Evolutionary conservation across 352 stramenopile species (phyloP).

Genomic region (Globisporangium carolinianum): DNA sequence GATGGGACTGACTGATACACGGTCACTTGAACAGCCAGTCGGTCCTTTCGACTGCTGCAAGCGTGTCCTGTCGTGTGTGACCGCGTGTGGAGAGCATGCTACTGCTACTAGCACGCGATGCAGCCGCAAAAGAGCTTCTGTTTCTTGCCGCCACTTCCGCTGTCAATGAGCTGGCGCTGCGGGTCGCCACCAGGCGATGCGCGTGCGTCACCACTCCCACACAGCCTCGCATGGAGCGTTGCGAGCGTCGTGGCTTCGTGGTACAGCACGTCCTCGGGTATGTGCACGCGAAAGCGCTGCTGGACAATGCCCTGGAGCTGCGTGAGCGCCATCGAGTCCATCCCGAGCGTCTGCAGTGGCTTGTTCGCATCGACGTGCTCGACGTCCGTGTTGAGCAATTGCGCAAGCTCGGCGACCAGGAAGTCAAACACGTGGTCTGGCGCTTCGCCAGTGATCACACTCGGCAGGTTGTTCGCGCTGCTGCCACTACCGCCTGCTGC

Average conservation of each 20-base stretch:
- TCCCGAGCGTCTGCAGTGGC: conserved; percentile 68
- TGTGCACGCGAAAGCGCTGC: conserved; percentile 83
- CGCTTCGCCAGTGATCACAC: conserved; percentile 42
- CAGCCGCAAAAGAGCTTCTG: conserved; percentile 66
- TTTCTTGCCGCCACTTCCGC: conserved; percentile 19
- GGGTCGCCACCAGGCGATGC: conserved; percentile 8
- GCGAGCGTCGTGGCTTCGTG: conserved; percentile 80
- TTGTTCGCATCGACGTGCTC: conserved; percentile 38
- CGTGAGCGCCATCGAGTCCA: conserved; percentile 93
- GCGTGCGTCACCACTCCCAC: conserved; percentile 18
- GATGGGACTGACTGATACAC: no score
- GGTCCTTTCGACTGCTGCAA: no score
- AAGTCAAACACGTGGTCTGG: conserved; percentile 50
- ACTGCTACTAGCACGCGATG: conserved; percentile 46
- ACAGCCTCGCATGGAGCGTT: conserved; percentile 71
- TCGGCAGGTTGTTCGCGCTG: conserved; percentile 20
- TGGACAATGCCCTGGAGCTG: conserved; percentile 93
- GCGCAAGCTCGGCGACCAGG: conserved; percentile 50
- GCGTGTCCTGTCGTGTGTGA: no score
- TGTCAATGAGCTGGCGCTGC: conserved; percentile 18
- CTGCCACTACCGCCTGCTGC: no score
- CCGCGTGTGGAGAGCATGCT: no score
- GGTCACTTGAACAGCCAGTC: no score
- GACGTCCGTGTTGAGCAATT: conserved; percentile 46
- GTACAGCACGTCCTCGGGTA: conserved; percentile 93